Base-by-base conservation (phyloP, 495 filamentous ascomycete genomes). In the Patellaria atrata region DNA sequence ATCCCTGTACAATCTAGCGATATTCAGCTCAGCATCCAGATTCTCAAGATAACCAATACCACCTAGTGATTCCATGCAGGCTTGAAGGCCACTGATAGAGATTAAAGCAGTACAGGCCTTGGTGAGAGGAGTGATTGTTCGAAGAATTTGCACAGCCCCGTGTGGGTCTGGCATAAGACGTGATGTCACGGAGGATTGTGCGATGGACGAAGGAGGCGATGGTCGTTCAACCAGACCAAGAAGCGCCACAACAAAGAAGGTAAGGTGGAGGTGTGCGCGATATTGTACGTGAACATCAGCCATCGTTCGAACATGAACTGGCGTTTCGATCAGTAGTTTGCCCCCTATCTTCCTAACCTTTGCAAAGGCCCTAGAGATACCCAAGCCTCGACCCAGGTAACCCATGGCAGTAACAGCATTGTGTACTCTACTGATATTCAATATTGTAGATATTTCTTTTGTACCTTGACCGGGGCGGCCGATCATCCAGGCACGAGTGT, bases 11-110 rank as follows among this genome's bases (percentile, higher is more conserved):
- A 83, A 55, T 7, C 78, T 56, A 5, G 75, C 62, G 15, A 82
- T 56, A 36, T 82, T 84, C 33, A 76, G 52, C 22, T 71, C 68
- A 12, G 65, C 63, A 51, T 79, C 60, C 31, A 65, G 61, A 44
- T 73, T 71, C 40, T 82, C 70, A 33, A 81, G 70, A 41, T 80
- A 83, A 4, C 80, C 77, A 0, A 82, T 70, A n/a, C 79, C 79
- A 12, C 80, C 80, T 35, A 86, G 68, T 1, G 67, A 59, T 52
- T 80, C 75, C 59, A 80, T 76, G 39, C 71, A 78, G 35, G 69
- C 67, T 30, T 68, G 68, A 22, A 83, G 51, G 0, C 69, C 71
- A 3, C 54, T 44, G 14, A 73, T 61, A 1, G 65, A 48, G 34
- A 62, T 49, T 38, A 73, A 68, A 47, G 70, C 72, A 2, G 70